Percentiles rank a stretch among this genome's conserved stretches.
Conservation (phyloP, 176 grass and related monocot genomes). For the Coix lacrymajobi region DNA sequence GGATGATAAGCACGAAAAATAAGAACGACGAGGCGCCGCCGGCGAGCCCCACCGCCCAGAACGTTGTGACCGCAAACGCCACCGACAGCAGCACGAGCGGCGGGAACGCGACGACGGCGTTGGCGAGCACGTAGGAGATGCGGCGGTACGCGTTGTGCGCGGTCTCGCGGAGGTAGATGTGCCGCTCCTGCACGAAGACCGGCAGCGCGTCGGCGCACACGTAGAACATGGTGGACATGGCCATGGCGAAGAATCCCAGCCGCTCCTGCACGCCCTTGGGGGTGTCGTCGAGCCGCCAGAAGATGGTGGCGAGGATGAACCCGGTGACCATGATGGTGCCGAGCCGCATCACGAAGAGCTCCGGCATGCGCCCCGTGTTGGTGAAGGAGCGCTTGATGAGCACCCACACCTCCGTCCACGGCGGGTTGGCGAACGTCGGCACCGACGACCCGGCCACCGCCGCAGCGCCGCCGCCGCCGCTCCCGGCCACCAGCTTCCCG, state of each 20-base stretch:
- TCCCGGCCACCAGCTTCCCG: conserved; percentile 69
- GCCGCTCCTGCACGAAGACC: conserved; percentile 83
- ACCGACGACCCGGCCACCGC: conserved; percentile 14
- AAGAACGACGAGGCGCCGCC: conserved; percentile 52
- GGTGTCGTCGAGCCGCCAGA: conserved; percentile 70
- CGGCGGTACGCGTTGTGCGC: conserved; percentile 83
- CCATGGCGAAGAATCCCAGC: conserved; percentile 81
- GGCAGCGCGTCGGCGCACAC: conserved; percentile 83
- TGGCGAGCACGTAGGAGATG: conserved; percentile 61
- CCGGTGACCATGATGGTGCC: conserved; percentile 66
- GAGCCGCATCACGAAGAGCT: conserved; percentile 69
- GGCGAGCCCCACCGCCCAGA: conserved; percentile 74
- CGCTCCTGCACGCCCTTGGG: conserved; percentile 78
- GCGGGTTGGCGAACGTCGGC: conserved; percentile 70
- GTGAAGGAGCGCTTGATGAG: conserved; percentile 66
- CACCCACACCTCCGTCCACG: conserved; percentile 66
- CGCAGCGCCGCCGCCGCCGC: neutral
- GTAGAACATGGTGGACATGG: conserved; percentile 96
- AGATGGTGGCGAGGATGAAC: conserved; percentile 80
- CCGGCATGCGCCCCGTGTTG: conserved; percentile 84
- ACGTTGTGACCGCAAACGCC: conserved; percentile 63
- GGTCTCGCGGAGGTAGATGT: conserved; percentile 86
- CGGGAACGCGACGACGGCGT: conserved; percentile 59
- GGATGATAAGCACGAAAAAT: conserved; percentile 57
- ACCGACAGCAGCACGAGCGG: conserved; percentile 58